Evolutionary conservation across 2,329 filamentous ascomycete species (phyloP).

Genomic region (Colletotrichum aenigma): DNA sequence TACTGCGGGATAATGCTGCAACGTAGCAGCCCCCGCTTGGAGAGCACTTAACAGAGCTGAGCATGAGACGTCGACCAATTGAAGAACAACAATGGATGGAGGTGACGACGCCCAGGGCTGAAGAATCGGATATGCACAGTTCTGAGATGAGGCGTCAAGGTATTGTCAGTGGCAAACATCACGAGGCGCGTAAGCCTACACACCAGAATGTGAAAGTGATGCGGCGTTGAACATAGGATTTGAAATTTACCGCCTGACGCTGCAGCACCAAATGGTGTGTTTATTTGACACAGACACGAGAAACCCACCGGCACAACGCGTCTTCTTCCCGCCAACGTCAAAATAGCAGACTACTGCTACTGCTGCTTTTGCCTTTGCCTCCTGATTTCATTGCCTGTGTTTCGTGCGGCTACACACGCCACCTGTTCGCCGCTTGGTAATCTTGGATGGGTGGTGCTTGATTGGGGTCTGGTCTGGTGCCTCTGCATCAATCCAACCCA

Average conservation of each 20-base stretch:
- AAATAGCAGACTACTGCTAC: background rate
- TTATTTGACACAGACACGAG: background rate
- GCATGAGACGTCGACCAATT: background rate
- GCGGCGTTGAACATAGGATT: background rate
- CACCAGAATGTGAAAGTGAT: background rate
- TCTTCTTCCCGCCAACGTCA: background rate
- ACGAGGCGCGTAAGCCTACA: background rate
- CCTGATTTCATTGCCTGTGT: slow-evolving; percentile 1
- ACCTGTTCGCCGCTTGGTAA: background rate
- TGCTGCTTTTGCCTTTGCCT: background rate
- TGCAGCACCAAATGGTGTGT: background rate
- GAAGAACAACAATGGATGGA: background rate
- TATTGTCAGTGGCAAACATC: background rate
- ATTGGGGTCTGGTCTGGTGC: background rate
- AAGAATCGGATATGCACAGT: background rate
- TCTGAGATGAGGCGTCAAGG: background rate
- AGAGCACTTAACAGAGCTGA: background rate
- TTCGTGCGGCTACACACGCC: background rate
- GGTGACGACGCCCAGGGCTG: background rate
- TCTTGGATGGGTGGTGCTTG: background rate
- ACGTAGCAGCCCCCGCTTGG: background rate
- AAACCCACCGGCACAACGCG: background rate
- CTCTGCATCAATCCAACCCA: background rate
- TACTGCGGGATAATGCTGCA: background rate
- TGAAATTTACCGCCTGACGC: background rate